Evolutionary conservation across 2,329 filamentous ascomycete species (phyloP).

Genomic region (Ophiostoma sp.): DNA sequence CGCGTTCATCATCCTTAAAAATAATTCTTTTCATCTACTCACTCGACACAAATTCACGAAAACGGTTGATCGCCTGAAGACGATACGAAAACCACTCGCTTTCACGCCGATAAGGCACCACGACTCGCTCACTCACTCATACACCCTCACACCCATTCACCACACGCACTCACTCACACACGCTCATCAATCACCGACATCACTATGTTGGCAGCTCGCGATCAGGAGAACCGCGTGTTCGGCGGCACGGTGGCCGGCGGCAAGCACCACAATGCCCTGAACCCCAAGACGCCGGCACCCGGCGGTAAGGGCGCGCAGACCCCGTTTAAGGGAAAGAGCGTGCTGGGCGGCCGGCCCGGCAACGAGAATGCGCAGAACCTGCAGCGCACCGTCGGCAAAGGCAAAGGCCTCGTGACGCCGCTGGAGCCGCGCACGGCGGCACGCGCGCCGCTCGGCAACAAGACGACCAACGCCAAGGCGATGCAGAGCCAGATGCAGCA

Average conservation of each 20-base stretch:
- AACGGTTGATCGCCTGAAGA: neutral
- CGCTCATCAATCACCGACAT: neutral
- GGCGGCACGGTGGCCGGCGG: constrained; percentile 64
- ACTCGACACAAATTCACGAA: too few relatives aligned
- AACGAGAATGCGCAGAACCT: constrained; percentile 50
- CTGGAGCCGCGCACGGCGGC: constrained; percentile 50
- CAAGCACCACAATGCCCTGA: constrained; percentile 62
- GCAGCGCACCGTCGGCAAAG: constrained; percentile 43
- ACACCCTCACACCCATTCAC: neutral
- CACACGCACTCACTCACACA: neutral
- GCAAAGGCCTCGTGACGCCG: constrained; percentile 69
- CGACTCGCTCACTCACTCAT: neutral
- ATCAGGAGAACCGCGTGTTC: constrained; percentile 84
- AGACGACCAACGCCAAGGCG: constrained; percentile 87
- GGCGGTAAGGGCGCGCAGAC: constrained; percentile 66
- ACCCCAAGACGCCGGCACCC: constrained; percentile 66
- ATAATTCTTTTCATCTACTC: neutral
- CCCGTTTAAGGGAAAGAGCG: constrained; percentile 70
- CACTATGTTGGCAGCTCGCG: constrained; percentile 68
- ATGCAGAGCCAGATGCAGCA: constrained; percentile 31
- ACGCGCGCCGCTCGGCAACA: constrained; percentile 81
- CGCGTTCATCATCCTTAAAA: neutral
- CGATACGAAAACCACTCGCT: neutral
- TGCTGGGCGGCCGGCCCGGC: constrained; percentile 49
- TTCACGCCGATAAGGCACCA: constrained; percentile 7